Base-by-base conservation (phyloP, 2,329 filamentous ascomycete species). In the Penicillium brasilianum region DNA sequence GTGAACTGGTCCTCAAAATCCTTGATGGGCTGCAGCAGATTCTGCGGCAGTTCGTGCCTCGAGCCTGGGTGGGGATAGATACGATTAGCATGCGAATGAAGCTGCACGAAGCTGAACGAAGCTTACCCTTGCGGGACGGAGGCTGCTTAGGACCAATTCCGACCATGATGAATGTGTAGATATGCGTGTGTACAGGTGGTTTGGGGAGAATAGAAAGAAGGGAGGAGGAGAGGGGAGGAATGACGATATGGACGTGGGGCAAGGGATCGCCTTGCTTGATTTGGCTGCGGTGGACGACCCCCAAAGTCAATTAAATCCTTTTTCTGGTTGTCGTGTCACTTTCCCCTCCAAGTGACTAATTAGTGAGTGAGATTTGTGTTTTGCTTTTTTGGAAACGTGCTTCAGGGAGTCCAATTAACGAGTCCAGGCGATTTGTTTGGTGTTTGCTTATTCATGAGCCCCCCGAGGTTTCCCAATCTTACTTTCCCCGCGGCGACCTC, bases 41-140 rank as follows among this genome's bases (percentile, higher is more conserved):
- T 88, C 81, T 92, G 90, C 66, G 94, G 93, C 78, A 97, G 86
- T 82, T 97, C 92, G 77, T 89, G 88, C 87, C 95, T 92, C 66
- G 93, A 96, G 76, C 92, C 93, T 96, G 63, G 44, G 28, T 52
- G 37, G 8, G n/a, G 49, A 18, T 22, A 43, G 39, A 37, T 30
- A 13, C 2, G 16, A 48, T 67, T 56, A 63, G 49, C 39, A 55
- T 50, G 14, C 41, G 18, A 44, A 60, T 64, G 60, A 57, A 60
- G 44, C 49, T 56, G 55, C 49, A 10, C 49, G 39, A 53, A 44
- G 63, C 65, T 41, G 46, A 22, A 57, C 22, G 61, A 60, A 71
- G 85, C 87, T 77, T 85, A 90, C 90, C 90, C 85, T 90, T 92
- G 73, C 88, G 87, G 79, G 87, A 88, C 44, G 87, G 88, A 65